Base-by-base conservation (phyloP, 2,329 filamentous ascomycete genomes). In the Penicillium rolfsii region DNA sequence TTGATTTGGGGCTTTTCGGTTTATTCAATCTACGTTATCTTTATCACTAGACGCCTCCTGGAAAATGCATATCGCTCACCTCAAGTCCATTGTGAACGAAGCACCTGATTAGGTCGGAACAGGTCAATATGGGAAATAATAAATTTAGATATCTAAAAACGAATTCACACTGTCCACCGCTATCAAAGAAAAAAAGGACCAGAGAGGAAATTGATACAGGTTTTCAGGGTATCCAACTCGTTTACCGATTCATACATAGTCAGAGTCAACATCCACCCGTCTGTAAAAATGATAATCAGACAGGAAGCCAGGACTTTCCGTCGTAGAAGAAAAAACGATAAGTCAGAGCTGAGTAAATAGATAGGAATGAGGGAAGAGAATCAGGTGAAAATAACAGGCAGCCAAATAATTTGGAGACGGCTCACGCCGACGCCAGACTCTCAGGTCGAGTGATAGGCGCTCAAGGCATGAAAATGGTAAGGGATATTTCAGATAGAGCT, bases 151-250 rank as follows among this genome's bases (percentile, higher is more conserved):
- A 64, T 64, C 50, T 58, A 60, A n/a, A 41, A 54, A 58, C 40
- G 52, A 53, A 49, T 40, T 52, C n/a, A 55, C 38, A 58, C 30
- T 24, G 28, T 55, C 26, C 36, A 53, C 48, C 50, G 52, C 52
- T 35, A 55, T 55, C 38, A 40, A 40, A 24, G 16, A 14, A 28
- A 26, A 24, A 22, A 19, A n/a, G n/a, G 24, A 22, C 14, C 6
- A 36, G 26, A 24, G 7, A 28, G 28, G 22, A 33, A 57, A 57
- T 61, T 53, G 52, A 45, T 61, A 65, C 55, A 67, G 54, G 36
- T 30, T 30, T 52, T 50, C 59, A 38, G 60, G 61, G 61, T 61
- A 65, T 62, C 55, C 45, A 54, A 58, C 56, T 58, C 59, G 62
- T 61, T 40, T 36, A 65, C 55, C 60, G 48, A 60, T 52, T 61